Evolutionary conservation across 805 yeast genomes (phyloP), one percentile per base, ranked within the genome.

Genomic region (Priceomyces melissophilus): DNA sequence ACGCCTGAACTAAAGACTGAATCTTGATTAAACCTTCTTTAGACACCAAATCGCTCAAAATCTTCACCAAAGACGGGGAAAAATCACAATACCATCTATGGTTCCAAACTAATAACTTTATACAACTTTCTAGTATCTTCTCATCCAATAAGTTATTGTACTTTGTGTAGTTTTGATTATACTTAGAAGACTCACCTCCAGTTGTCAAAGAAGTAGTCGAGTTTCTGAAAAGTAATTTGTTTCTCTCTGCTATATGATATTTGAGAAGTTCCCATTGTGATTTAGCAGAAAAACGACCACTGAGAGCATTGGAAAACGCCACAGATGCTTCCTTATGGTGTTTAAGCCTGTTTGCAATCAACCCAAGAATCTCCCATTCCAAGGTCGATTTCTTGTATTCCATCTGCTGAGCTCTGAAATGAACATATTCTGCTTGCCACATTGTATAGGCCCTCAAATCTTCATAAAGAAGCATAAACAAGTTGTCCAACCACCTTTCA

Each of bases 21-120:
- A 88, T 78, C 61, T 87, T 89, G 25, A 84, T 78, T 33, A 84
- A 62, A 0, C 97, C 96, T 52, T 86, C 88, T 53, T 82, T 83
- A 31, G 78, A 79, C 16, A 87, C 81, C 41, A 88, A 68, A 40
- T 73, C 76, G 14, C 77, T 66, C 44, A 89, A 63, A 0, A 80
- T 66, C n/a, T 65, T 58, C n/a, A 81, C 57, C 36, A 88, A 67
- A 36, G 69, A 69, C 14, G 95, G 86, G 7, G 95, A 82, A 57
- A 89, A 91, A 49, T 91, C 96, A 48, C 82, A 78, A 65, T 91
- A 95, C 99, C 99, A 93, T 57, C 99, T 79, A 62, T 90, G 97
- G 57, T 88, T 85, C 97, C 98, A 95, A n/a, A 93, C 95, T n/a
- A 84, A 67, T 39, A 93, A 67, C 53, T 84, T 85, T 28, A 90